Evolutionary conservation across 2,329 filamentous ascomycete genomes (phyloP), one percentile per base, ranked within the genome.

Genomic region (Aspergillus piperis): DNA sequence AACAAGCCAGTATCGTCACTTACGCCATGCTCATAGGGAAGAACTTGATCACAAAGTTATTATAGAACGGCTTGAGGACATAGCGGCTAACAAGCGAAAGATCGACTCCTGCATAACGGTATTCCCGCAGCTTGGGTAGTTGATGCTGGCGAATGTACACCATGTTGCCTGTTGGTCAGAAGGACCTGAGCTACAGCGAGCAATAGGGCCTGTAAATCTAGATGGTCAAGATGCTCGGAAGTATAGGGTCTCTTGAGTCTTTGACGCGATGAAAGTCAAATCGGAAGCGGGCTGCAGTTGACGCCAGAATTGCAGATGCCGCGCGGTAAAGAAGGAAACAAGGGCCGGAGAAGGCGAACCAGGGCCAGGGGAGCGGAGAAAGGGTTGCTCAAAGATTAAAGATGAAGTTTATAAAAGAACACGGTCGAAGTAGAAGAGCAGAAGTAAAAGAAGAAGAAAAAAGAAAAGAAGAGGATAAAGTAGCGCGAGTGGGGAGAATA

Each of bases 11-110:
- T 49, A 55, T 60, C 8, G 44, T 55, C 54, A 84, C 84, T 82
- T 73, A 87, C 75, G 95, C 95, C 93, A 99, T 98, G 75, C 84
- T 90, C 87, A 96, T 90, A 48, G 95, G 95, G 75, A 99, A 98
- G 79, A 89, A 90, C 65, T 94, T 88, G 81, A 99, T 96, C 72
- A 96, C 94, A 67, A 95, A 84, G 79, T 96, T 89, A 72, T 88
- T 96, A 83, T 98, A 99, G 80, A 98, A 99, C 7, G 95, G 95
- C 83, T 99, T 98, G 71, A 99, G 82, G 66, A 99, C 86, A 81
- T 97, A 98, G 77, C 89, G 91, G 66, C 93, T 97, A 42, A 92
- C 83, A 63, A 97, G 82, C 61, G 92, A 96, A 77, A 90, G 90
- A 79, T 99, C 95, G 71, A 98, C 90, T 59, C 87, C 86, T 42